Evolutionary conservation across 179 eudicot species (phyloP), one percentile per base, ranked within the genome.

Genomic region (Beta corolliflora): DNA sequence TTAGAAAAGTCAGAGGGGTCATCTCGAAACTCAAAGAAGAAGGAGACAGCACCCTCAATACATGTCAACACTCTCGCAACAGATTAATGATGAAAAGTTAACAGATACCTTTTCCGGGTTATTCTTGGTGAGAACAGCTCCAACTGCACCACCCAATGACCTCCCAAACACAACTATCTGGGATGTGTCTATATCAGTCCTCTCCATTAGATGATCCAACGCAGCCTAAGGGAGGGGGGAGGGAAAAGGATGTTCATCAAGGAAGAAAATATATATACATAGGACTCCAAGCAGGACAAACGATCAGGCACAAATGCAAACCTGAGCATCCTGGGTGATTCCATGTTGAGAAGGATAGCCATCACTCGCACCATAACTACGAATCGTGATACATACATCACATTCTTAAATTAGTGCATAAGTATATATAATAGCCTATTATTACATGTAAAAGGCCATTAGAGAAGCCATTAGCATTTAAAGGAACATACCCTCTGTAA

Each of bases 131-230:
- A 95, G 95, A 56, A 85, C 91, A 71, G 97, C 70, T 76, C 98
- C 98, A 84, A 95, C 99, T 63, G 99, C 99, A 74, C 99, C 99
- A 66, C 99, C 99, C 71, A 95, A 91, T 74, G 99, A 95, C 85
- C 99, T 91, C 83, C 99, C 99, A 86, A 95, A 95, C 78, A 95
- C 94, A 81, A 95, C 75, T 81, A 94, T 87, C 79, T 93, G 90
- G 79, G 95, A 89, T 23, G 94, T 89, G 85, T 95, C 99, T 61
- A 94, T 92, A 79, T 95, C 98, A 80, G 88, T 86, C 90, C 99
- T 95, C 88, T 95, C 88, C 85, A 86, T 81, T 63, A 95, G 87
- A 89, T 95, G 98, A 84, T 95, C 97, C 83, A 95, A 74, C 71
- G 98, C 99, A 82, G 98, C 98, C 99, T 95, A 83, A 55, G 56